A percentile compares a stretch with the other conserved stretches of the same genome.
Evolutionary conservation across 1,139 yeast species (phyloP).

Genomic region (Hyphopichia khmerensis): DNA sequence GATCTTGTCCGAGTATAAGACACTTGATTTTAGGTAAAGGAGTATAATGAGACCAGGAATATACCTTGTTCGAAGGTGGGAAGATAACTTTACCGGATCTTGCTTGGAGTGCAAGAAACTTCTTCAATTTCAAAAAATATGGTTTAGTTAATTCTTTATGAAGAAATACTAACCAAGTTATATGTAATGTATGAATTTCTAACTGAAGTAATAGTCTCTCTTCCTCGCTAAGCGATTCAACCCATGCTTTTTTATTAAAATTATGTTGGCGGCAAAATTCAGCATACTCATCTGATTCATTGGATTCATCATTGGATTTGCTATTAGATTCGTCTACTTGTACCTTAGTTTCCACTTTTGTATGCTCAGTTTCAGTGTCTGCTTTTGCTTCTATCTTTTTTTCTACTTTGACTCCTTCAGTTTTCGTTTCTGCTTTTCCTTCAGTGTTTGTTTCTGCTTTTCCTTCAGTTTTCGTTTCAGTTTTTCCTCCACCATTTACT

Average conservation of each 20-base stretch:
- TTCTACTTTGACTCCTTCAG: neutral
- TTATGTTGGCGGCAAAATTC: slow-evolving; percentile 16
- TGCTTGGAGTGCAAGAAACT: slow-evolving; percentile 44
- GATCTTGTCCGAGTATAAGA: slow-evolving; percentile 91
- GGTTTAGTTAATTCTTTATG: slow-evolving; percentile 79
- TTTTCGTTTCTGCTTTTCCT: slow-evolving; percentile 2
- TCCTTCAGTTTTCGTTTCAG: slow-evolving; percentile 2
- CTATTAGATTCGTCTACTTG: too few relatives aligned
- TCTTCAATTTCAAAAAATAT: slow-evolving; percentile 74
- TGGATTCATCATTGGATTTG: too few relatives aligned
- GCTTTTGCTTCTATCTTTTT: slow-evolving; percentile 1
- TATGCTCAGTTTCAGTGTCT: slow-evolving; percentile 1
- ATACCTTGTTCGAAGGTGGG: slow-evolving; percentile 77
- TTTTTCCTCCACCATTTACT: too few relatives aligned
- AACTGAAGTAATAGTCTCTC: slow-evolving; percentile 55
- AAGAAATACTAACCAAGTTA: slow-evolving; percentile 73
- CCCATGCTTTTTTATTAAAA: slow-evolving; percentile 58
- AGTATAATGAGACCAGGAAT: slow-evolving; percentile 89
- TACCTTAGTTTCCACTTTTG: too few relatives aligned
- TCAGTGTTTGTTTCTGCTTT: slow-evolving; percentile 3
- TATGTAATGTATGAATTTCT: slow-evolving; percentile 70
- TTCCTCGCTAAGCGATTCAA: slow-evolving; percentile 49
- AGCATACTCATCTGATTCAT: slow-evolving; percentile 11
- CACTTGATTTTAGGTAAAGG: slow-evolving; percentile 76
- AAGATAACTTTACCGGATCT: slow-evolving; percentile 52